These are phyloP conservation scores for Emmonsiellopsis sp. DNA, from an alignment of 2,329 filamentous ascomycete genomes.

Conservation along the genomic window DNA sequence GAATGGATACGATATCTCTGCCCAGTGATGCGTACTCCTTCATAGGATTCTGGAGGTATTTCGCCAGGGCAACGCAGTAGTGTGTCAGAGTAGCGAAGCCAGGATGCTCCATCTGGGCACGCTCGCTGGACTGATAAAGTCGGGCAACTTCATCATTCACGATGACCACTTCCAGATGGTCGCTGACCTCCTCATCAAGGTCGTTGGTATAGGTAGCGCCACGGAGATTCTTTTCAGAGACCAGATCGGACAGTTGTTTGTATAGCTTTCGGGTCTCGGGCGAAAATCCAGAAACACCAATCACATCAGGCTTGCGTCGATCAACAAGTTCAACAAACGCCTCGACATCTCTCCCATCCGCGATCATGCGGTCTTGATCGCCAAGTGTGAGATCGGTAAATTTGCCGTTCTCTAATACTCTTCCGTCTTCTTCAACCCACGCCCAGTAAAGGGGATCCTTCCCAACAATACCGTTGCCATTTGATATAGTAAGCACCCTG, in stretches of 20 bases:
- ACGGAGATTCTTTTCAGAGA: constrained; percentile 67
- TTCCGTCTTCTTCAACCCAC: constrained; percentile 86
- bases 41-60: constrained; percentile 90
- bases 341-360: constrained; percentile 56
- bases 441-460: constrained; percentile 78
- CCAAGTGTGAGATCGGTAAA: constrained; percentile 66
- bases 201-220: constrained; percentile 80
- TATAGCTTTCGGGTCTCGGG: constrained; percentile 79
- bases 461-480: constrained; percentile 68
- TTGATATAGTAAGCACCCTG: constrained; percentile 77
- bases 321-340: constrained; percentile 71
- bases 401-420: constrained; percentile 80
- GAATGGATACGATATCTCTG: constrained; percentile 75
- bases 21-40: constrained; percentile 93
- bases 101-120: constrained; percentile 72
- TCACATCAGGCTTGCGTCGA: constrained; percentile 75
- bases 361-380: constrained; percentile 56
- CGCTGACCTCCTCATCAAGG: constrained; percentile 64
- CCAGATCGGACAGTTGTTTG: constrained; percentile 68
- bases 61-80: constrained; percentile 82
- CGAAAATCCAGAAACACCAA: constrained; percentile 81
- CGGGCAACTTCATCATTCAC: constrained; percentile 97
- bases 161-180: constrained; percentile 77
- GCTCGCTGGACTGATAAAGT: constrained; percentile 82
- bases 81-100: constrained; percentile 67